Base-by-base conservation (phyloP, 1,139 yeast species). In the Pichia inconspicua region DNA sequence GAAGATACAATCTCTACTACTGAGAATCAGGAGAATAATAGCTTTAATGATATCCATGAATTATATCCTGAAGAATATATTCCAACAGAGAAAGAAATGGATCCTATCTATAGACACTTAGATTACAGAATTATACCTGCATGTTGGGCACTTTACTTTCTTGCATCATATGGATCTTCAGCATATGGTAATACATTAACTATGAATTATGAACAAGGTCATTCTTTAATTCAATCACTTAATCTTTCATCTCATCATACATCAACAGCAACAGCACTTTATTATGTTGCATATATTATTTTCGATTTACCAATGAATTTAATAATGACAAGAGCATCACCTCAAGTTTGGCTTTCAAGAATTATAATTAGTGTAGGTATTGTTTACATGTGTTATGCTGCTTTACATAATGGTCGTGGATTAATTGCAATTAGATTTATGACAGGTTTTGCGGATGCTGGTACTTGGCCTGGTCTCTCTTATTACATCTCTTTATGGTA, bases 381-480 rank as follows among this genome's bases (percentile, higher is more conserved):
- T 43, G 89, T 84, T 2, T 85, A 84, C 59, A 64, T 86, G 1
- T 87, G 94, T 61, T 85, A 84, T 62, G 71, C 79, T 11, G 80
- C 85, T 0, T 70, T 85, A 48, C 50, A 60, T 12, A 74, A 70
- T 49, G 68, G 75, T 12, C 63, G 73, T 4, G 94, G 94, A 2
- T 67, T 86, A 30, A 79, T 81, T 46, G 95, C 90, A 3, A 67
- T 80, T 41, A 74, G 95, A 54, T 79, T 87, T 49, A 73, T 88
- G 51, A 77, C 86, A 25, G 96, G 96, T 43, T 60, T 84, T 51
- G 85, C 84, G 51, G 89, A 89, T 45, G 95, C 96, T 11, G 96
- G 96, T 37, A 81, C 89, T 3, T 88, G 96, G 96, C 96, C 96
- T 1, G 96, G 96, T 11, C 72, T 88, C 82, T 82, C 90, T 25